Conservation (phyloP, 257 asterid species). For the Avicennia marina region DNA sequence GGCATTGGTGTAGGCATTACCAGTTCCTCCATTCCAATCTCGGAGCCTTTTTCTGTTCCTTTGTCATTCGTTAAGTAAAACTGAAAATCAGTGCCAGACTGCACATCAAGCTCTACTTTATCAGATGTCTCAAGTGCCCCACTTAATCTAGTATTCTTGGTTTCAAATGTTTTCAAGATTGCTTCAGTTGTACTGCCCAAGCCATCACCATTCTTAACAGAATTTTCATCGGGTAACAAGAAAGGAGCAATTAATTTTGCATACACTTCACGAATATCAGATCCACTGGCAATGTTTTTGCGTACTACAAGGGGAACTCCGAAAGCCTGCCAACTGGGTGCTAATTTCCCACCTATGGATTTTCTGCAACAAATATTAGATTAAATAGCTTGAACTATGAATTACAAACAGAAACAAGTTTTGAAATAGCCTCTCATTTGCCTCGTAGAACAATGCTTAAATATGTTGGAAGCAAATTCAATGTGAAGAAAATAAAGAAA, state of each 20-base stretch:
- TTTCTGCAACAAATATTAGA: slow-evolving; percentile 41
- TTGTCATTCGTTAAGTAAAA: slow-evolving; percentile 68
- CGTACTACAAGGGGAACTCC: slow-evolving; percentile 73
- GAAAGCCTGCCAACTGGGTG: slow-evolving; percentile 53
- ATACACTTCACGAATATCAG: slow-evolving; percentile 51
- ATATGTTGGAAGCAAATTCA: too few relatives aligned
- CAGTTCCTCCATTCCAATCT: slow-evolving; percentile 56
- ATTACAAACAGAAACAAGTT: too few relatives aligned
- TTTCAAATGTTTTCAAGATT: slow-evolving; percentile 32
- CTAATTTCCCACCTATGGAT: slow-evolving; percentile 33
- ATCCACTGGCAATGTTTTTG: slow-evolving; percentile 49
- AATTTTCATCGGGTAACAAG: slow-evolving; percentile 38
- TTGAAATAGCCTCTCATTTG: too few relatives aligned
- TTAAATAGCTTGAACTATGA: slow-evolving; percentile 1
- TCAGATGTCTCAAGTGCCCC: slow-evolving; percentile 32
- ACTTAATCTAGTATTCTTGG: slow-evolving; percentile 28
- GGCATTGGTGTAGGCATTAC: slow-evolving; percentile 34
- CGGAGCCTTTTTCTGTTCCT: slow-evolving; percentile 40
- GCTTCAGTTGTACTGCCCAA: slow-evolving; percentile 24
- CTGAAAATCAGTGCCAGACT: slow-evolving; percentile 39
- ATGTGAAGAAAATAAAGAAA: too few relatives aligned
- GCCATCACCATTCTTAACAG: slow-evolving; percentile 23
- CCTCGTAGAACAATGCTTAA: too few relatives aligned
- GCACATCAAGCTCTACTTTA: slow-evolving; percentile 34
- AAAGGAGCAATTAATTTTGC: slow-evolving; percentile 51